Evolutionary conservation across 2,329 filamentous ascomycete genomes (phyloP), one percentile per base, ranked within the genome.

Genomic region (Aspergillus amoenus): DNA sequence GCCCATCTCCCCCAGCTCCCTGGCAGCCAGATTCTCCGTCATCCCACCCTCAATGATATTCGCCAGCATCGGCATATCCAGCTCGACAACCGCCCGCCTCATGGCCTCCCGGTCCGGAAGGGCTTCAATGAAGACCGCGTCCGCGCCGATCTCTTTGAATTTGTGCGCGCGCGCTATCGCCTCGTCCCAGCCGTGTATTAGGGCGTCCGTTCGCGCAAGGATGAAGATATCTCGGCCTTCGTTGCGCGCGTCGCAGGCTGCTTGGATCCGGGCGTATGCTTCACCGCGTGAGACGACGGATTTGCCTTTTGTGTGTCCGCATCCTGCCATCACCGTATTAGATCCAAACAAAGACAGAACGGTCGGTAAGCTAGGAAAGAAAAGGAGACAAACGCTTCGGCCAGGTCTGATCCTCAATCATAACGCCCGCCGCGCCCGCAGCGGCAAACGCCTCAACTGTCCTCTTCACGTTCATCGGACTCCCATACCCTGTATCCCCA

Each of bases 331-430:
- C 18, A 18, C 18, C 2, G 18, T 18, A 3, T 18, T 18, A 18
- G 18, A 18, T 18, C 2, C 18, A 9, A 21, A 12, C 18, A 5
- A 30, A 13, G 7, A 40, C 18, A 41, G 30, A 18, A 18, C 18
- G 18, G 18, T 18, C 18, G 18, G 18, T 18, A 18, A 18, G 18
- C 18, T 18, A 18, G 18, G 18, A 18, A 18, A 18, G 18, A 18
- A 50, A 8, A 11, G 13, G 40, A 8, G 44, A 72, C 61, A 55
- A 30, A 80, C 78, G 65, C 55, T 81, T 81, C 6, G 79, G 78
- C 78, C 78, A 81, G 1, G 75, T 78, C 59, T 80, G 78, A 53
- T 80, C 78, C 55, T 81, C 78, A 54, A 81, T 78, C 76, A 74
- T 75, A 12, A 74, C 57, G 0, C 73, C 72, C 4, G 72, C 72